Evolutionary conservation across 1,139 yeast species (phyloP).

Genomic region (Hemisphaericaspora subhashii): DNA sequence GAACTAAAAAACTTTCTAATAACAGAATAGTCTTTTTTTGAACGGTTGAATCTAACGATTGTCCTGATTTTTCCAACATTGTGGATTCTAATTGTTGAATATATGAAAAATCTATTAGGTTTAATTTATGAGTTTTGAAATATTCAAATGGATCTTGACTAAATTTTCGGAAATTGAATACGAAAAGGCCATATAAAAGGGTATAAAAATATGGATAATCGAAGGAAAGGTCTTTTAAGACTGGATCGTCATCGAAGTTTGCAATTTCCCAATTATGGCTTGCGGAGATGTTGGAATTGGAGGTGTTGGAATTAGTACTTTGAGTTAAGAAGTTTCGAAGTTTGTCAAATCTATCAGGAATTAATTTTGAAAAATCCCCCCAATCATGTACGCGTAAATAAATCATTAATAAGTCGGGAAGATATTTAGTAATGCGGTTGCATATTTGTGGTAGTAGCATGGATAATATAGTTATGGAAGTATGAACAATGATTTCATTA

Average conservation of each 20-base stretch:
- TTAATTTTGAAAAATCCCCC: constrained; percentile 19
- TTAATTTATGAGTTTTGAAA: constrained; percentile 16
- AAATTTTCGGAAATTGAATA: constrained; percentile 49
- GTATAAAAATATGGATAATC: constrained; percentile 33
- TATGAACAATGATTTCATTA: constrained; percentile 40
- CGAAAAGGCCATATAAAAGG: constrained; percentile 62
- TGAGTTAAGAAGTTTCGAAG: constrained; percentile 11
- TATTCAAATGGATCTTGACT: constrained; percentile 37
- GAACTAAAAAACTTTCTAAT: constrained; percentile 36
- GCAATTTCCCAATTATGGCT: constrained; percentile 23
- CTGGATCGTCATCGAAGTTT: constrained; percentile 9
- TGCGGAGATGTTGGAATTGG: too few species aligned
- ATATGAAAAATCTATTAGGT: constrained; percentile 14
- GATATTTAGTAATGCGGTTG: constrained; percentile 27
- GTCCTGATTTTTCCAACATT: neutral
- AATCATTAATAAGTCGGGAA: constrained; percentile 48
- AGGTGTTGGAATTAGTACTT: constrained; percentile 5
- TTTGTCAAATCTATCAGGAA: constrained; percentile 14
- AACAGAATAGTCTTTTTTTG: constrained; percentile 3
- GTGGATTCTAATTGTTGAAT: constrained; percentile 8
- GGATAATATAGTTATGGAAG: constrained; percentile 44
- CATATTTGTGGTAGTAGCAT: constrained; percentile 59
- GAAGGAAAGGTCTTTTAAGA: constrained; percentile 17
- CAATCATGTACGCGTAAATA: constrained; percentile 44
- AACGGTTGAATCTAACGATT: constrained; percentile 1